These are phyloP conservation scores for Colletotrichum sp. DNA, from an alignment of 2,329 filamentous ascomycete species.

Conservation along the genomic window DNA sequence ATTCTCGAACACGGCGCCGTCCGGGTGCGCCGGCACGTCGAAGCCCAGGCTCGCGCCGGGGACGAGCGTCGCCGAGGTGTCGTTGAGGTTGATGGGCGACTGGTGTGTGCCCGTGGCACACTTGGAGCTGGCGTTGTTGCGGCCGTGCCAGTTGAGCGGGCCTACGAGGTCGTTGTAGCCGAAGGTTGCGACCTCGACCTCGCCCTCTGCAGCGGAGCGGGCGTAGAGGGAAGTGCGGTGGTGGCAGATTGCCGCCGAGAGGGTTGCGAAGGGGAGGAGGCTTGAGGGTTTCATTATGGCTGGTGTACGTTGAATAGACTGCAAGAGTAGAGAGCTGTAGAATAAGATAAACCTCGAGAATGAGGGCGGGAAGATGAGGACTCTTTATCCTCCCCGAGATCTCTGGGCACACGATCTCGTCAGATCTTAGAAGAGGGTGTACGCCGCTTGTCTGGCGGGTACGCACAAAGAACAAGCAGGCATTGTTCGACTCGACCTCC, in stretches of 20 bases:
- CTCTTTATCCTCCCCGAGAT: constrained; percentile 9
- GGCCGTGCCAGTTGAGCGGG: constrained; percentile 57
- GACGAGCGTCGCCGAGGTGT: constrained; percentile 20
- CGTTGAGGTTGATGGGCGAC: constrained; percentile 60
- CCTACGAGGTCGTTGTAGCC: constrained; percentile 47
- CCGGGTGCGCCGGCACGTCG: constrained; percentile 38
- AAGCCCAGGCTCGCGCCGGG: constrained; percentile 35
- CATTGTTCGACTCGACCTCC: not conserved
- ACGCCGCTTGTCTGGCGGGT: not conserved
- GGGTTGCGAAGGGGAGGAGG: constrained; percentile 22
- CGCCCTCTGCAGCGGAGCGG: constrained; percentile 24
- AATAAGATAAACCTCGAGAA: not conserved
- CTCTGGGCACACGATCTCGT: not conserved
- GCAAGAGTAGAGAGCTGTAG: not conserved
- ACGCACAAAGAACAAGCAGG: not conserved
- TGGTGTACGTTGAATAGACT: not conserved
- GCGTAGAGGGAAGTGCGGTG: constrained; percentile 40
- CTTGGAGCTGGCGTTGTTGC: constrained; percentile 45
- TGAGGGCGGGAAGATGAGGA: not conserved
- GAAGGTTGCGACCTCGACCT: constrained; percentile 40
- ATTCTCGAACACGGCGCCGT: constrained; percentile 52
- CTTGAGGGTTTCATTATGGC: constrained; percentile 25
- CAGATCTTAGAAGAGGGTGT: not conserved
- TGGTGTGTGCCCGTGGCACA: constrained; percentile 56
- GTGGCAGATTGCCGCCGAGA: constrained; percentile 30